Evolutionary conservation across 1,284 basidiomycete genomes (phyloP), one percentile per base, ranked within the genome.

Genomic region (Trichosporon inkin): DNA sequence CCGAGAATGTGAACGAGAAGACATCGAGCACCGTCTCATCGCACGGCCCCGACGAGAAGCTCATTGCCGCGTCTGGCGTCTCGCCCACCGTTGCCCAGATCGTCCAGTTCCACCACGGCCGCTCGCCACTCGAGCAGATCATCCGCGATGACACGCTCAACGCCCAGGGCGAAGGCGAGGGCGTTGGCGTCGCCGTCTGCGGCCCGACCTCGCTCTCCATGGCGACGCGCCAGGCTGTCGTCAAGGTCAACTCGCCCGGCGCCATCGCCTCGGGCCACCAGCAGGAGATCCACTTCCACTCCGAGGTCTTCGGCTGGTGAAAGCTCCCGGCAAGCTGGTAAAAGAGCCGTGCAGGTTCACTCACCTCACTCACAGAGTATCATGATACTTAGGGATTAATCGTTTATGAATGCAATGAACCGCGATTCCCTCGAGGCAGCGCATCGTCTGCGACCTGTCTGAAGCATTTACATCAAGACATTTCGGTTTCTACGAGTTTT

Each of bases 271-370:
- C 56, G 4, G 71, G 71, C 8, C 44, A 49, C 22, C 69, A 72
- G 58, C 62, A 55, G 20, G 37, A 53, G 13, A 64, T 72, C 40
- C 54, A 62, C 52, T 63, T 70, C 49, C 61, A 66, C 41, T 55
- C 60, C 16, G 71, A 71, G 63, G 66, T 57, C 24, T 72, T 72
- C 40, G 69, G 69, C 16, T 72, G 71, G 71, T 72, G 66, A 32
- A n/a, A n/a, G n/a, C n/a, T n/a, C n/a, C n/a, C n/a, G n/a, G n/a
- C n/a, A n/a, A 16, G 20, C 24, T 10, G 6, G 10, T 13, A 49
- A 49, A 49, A 49, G 22, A 32, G 44, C 22, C 44, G 44, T 49
- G 44, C 28, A 49, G 44, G 44, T 22, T 49, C 22, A 49, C 28
- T 49, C 44, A 28, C 16, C 16, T 49, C 22, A 49, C 28, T 49